These are phyloP conservation scores for Huntiella omanensis DNA, from an alignment of 2,329 filamentous ascomycete species.

Conservation along the genomic window DNA sequence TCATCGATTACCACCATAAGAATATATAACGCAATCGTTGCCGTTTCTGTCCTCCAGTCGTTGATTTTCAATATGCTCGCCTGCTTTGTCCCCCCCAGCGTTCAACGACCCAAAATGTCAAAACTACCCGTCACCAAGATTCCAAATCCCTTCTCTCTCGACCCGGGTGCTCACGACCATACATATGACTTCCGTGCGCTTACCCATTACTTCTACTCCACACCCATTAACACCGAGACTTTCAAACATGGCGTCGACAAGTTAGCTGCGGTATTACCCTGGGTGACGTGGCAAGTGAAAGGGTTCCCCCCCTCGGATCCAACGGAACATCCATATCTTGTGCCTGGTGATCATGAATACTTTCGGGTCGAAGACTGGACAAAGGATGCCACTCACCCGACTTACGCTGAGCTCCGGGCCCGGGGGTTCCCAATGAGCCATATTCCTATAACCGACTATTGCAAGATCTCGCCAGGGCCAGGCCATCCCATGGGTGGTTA, in stretches of 20 bases:
- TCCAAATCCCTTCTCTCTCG: too few relatives aligned
- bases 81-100: too few relatives aligned
- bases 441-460: neutral
- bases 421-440: slow-evolving; percentile 1
- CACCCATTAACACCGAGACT: neutral
- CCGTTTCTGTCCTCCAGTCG: too few relatives aligned
- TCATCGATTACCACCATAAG: too few relatives aligned
- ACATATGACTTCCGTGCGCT: too few relatives aligned
- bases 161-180: too few relatives aligned
- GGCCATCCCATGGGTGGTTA: neutral
- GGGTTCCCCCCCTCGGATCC: neutral
- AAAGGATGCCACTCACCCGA: neutral
- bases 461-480: neutral
- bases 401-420: neutral
- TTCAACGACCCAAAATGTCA: too few relatives aligned
- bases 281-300: neutral
- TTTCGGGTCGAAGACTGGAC: neutral
- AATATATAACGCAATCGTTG: too few relatives aligned
- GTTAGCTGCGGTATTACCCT: slow-evolving; percentile 2
- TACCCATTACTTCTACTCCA: neutral
- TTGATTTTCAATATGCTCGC: too few relatives aligned
- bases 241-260: neutral
- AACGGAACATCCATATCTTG: neutral
- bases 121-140: too few relatives aligned
- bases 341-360: neutral